These are phyloP conservation scores for Aspergillus sp. DNA, from an alignment of 2,329 filamentous ascomycete species.

Conservation along the genomic window DNA sequence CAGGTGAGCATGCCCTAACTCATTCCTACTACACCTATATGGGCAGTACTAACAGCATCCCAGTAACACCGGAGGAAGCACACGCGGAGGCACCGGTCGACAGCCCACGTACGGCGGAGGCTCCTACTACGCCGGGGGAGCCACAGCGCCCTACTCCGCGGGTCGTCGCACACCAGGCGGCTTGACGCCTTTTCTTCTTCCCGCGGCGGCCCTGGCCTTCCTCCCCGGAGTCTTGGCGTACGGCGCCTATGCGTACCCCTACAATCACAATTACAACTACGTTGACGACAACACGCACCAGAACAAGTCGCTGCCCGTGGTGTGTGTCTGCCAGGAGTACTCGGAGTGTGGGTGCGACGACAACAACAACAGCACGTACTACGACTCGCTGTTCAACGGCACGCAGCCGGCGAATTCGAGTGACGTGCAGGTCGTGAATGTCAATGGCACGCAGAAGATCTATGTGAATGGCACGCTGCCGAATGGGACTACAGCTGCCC, in stretches of 20 bases:
- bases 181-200: constrained; percentile 43
- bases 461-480: constrained; percentile 42
- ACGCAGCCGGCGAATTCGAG: constrained; percentile 33
- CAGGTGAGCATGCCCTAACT: constrained; percentile 8
- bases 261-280: constrained; percentile 42
- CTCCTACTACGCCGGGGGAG: constrained; percentile 49
- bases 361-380: constrained; percentile 37
- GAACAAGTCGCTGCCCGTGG: constrained; percentile 46
- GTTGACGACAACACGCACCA: constrained; percentile 37
- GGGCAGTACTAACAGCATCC: background rate
- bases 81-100: constrained; percentile 32
- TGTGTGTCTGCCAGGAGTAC: constrained; percentile 50
- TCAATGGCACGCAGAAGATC: constrained; percentile 38
- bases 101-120: constrained; percentile 43
- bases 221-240: constrained; percentile 50
- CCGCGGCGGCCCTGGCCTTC: constrained; percentile 37
- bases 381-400: constrained; percentile 36
- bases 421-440: constrained; percentile 29
- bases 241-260: constrained; percentile 49
- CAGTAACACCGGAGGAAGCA: constrained; percentile 25
- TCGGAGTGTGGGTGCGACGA: constrained; percentile 51
- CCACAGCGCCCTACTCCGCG: constrained; percentile 43
- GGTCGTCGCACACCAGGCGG: constrained; percentile 41
- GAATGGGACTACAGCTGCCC: constrained; percentile 35
- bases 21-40: too few species aligned